Evolutionary conservation across 225 moss, liverwort and hornwort species (phyloP), one percentile per base, ranked within the genome.

Genomic region (Takakia lepidozioides): DNA sequence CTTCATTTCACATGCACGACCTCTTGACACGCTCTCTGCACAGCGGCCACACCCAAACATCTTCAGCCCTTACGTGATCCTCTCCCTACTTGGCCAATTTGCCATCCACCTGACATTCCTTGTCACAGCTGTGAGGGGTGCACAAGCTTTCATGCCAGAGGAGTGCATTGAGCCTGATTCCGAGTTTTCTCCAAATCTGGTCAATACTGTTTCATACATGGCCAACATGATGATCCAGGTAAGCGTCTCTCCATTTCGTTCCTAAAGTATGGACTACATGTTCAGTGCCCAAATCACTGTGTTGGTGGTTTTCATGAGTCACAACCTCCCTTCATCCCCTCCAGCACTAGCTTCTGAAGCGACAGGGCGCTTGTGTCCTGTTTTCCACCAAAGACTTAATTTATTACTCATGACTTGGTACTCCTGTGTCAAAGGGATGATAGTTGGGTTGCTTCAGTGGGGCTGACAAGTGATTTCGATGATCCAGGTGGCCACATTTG

Each of bases 171-270:
- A 91, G 51, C 90, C 90, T 19, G 91, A 98, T 59, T 86, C 90
- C 19, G 95, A 91, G 51, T 98, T 98, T 44, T 64, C 84, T 6
- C 91, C 95, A 29, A 98, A 98, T 57, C 87, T 98, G 13, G 95
- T 98, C 60, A 98, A 98, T 60, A 98, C 95, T 4, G 95, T 91
- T 40, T 98, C 90, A 11, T 98, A 98, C 42, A 98, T 87, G 95
- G 55, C 95, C 48, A 98, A 98, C 60, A 91, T 98, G 95, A 98
- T 98, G 95, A 98, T 98, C 51, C 90, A 91, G 85, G 79, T 74
- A 55, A 8, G 29, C n/a, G 13, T n/a, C n/a, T n/a, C n/a, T n/a
- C n/a, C n/a, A n/a, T n/a, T n/a, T n/a, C n/a, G n/a, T n/a, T n/a
- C n/a, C n/a, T n/a, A n/a, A n/a, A n/a, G n/a, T n/a, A n/a, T n/a